These are phyloP conservation scores for Russula lepida DNA, from an alignment of 768 basidiomycete species.

Conservation along the genomic window DNA sequence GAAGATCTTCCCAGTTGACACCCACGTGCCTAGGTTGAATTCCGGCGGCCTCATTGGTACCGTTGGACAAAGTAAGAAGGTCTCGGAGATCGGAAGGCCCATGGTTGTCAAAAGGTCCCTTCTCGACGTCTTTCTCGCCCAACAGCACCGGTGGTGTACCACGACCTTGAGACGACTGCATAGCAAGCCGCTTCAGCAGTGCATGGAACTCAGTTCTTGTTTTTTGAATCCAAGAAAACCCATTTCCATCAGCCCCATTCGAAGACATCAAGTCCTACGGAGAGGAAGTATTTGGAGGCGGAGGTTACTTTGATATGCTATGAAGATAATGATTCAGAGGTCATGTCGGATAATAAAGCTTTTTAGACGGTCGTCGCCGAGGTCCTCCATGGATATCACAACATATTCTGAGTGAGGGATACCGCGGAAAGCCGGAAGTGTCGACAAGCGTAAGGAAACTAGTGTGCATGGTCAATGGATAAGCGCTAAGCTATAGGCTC, in stretches of 20 bases:
- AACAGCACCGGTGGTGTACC: neutral
- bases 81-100: slow-evolving; percentile 55
- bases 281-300: neutral
- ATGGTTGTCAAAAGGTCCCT: slow-evolving; percentile 34
- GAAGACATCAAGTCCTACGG: neutral
- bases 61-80: slow-evolving; percentile 58
- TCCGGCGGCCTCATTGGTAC: slow-evolving; percentile 54
- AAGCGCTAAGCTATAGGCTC: neutral
- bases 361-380: neutral
- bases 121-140: slow-evolving; percentile 31
- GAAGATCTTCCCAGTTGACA: slow-evolving; percentile 63
- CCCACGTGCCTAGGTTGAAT: slow-evolving; percentile 71
- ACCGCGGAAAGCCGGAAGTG: neutral
- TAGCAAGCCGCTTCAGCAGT: neutral
- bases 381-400: neutral
- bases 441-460: neutral
- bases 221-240: neutral
- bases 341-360: neutral
- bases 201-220: neutral
- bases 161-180: neutral
- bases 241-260: neutral
- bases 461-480: neutral
- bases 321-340: neutral
- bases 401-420: neutral
- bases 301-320: neutral